These are phyloP conservation scores for Phytophthora capsici DNA, from an alignment of 352 stramenopile genomes.

Conservation along the genomic window DNA sequence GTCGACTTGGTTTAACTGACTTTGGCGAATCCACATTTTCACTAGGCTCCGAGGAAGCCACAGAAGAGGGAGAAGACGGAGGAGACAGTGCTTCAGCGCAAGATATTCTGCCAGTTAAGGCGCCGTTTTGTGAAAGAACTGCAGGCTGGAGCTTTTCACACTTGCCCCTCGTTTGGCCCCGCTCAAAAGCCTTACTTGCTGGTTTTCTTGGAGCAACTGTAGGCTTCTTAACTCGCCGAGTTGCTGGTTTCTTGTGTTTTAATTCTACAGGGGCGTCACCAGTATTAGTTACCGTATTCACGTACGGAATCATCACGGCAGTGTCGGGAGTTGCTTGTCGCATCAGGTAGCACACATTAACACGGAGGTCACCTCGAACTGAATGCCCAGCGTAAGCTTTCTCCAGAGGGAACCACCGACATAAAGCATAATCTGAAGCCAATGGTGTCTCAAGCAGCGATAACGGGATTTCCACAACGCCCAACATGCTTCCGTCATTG, in stretches of 20 bases:
- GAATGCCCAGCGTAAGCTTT: constrained; percentile 34
- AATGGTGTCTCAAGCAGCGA: constrained; percentile 58
- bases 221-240: constrained; percentile 7
- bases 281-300: background rate
- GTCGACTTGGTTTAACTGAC: constrained; percentile 9
- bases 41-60: constrained; percentile 40
- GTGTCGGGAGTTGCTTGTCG: constrained; percentile 22
- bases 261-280: background rate
- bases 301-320: constrained; percentile 44
- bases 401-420: constrained; percentile 68
- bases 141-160: constrained; percentile 3
- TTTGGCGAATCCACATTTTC: constrained; percentile 7
- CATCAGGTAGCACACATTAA: constrained; percentile 50
- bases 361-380: constrained; percentile 51
- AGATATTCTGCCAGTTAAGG: constrained; percentile 28
- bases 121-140: constrained; percentile 12
- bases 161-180: background rate
- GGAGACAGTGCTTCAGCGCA: constrained; percentile 58
- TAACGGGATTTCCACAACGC: constrained; percentile 50
- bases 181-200: constrained; percentile 4
- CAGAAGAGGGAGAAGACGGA: constrained; percentile 61
- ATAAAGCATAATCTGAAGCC: constrained; percentile 52
- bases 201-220: background rate
- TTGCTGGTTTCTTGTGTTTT: constrained; percentile 5
- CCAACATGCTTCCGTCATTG: constrained; percentile 19